Conservation (phyloP, 257 asterid species). For the Linderniella brevidens region DNA sequence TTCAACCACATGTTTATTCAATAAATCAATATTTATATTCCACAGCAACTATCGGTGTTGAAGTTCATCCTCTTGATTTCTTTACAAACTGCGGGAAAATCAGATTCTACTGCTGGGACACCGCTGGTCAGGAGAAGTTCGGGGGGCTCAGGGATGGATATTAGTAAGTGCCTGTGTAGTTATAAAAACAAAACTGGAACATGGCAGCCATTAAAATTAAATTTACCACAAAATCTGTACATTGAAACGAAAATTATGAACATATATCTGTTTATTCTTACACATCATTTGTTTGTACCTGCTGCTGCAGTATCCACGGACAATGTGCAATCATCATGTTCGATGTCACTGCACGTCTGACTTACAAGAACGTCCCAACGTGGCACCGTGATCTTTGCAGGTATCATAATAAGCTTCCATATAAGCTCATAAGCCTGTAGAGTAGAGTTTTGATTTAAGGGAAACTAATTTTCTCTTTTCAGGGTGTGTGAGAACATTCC, state of each 20-base stretch:
- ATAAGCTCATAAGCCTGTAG: too few species aligned
- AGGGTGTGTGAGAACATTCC: conserved; percentile 90
- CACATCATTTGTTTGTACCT: background rate
- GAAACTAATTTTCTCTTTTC: background rate
- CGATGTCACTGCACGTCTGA: too few species aligned
- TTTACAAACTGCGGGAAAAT: conserved; percentile 66
- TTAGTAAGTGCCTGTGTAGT: conserved; percentile 37
- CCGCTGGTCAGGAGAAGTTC: conserved; percentile 92
- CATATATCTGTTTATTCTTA: background rate
- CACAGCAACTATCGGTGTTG: conserved; percentile 82
- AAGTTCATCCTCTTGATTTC: conserved; percentile 83
- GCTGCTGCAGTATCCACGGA: conserved; percentile 63
- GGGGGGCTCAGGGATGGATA: conserved; percentile 96
- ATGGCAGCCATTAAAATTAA: background rate
- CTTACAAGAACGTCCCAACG: conserved; percentile 90
- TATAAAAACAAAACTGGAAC: background rate
- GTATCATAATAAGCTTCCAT: conserved; percentile 14
- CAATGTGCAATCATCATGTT: too few species aligned
- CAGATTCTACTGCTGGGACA: conserved; percentile 83
- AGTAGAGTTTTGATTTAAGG: background rate
- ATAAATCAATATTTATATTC: background rate
- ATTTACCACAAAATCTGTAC: too few species aligned
- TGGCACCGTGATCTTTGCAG: conserved; percentile 98
- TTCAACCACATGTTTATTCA: too few species aligned
- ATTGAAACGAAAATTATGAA: background rate